Evolutionary conservation across 2,329 filamentous ascomycete species (phyloP).

Genomic region (Fusarium sterilihyphosum): DNA sequence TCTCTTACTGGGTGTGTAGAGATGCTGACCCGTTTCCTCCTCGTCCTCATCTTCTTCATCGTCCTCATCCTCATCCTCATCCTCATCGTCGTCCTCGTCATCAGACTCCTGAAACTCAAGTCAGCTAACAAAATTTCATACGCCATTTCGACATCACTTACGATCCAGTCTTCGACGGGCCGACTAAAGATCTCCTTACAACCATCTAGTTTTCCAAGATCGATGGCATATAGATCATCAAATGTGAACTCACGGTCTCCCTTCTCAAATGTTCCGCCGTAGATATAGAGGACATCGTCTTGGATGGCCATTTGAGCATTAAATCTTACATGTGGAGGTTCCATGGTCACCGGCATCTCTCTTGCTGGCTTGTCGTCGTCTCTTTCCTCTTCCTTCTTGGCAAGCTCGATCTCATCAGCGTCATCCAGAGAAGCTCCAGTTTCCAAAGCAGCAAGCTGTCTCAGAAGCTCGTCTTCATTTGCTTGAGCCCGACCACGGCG

Average conservation of each 20-base stretch:
- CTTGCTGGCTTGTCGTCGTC: slow-evolving; percentile 68
- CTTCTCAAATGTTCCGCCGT: slow-evolving; percentile 94
- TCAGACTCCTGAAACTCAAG: slow-evolving; percentile 61
- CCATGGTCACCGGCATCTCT: slow-evolving; percentile 75
- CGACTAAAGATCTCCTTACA: slow-evolving; percentile 90
- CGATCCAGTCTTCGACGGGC: slow-evolving; percentile 84
- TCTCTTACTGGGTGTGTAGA: slow-evolving; percentile 63
- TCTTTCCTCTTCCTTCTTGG: slow-evolving; percentile 62
- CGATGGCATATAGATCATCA: slow-evolving; percentile 91
- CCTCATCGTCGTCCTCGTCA: slow-evolving; percentile 65
- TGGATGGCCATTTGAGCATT: slow-evolving; percentile 92
- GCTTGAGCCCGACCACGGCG: slow-evolving; percentile 82
- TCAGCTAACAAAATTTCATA: slow-evolving; percentile 16
- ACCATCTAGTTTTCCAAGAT: slow-evolving; percentile 94
- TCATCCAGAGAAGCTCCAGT: slow-evolving; percentile 73
- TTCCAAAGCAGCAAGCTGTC: slow-evolving; percentile 87
- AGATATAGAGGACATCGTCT: slow-evolving; percentile 92
- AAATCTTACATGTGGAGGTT: slow-evolving; percentile 90
- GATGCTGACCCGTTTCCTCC: slow-evolving; percentile 59
- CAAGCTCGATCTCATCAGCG: slow-evolving; percentile 59
- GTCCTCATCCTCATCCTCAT: slow-evolving; percentile 69
- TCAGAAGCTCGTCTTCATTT: slow-evolving; percentile 89
- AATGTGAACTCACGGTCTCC: slow-evolving; percentile 96
- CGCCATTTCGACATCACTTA: slow-evolving; percentile 50
- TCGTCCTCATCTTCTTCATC: slow-evolving; percentile 66